Conservation (phyloP, 768 basidiomycete species). For the Agrocybe praecox region DNA sequence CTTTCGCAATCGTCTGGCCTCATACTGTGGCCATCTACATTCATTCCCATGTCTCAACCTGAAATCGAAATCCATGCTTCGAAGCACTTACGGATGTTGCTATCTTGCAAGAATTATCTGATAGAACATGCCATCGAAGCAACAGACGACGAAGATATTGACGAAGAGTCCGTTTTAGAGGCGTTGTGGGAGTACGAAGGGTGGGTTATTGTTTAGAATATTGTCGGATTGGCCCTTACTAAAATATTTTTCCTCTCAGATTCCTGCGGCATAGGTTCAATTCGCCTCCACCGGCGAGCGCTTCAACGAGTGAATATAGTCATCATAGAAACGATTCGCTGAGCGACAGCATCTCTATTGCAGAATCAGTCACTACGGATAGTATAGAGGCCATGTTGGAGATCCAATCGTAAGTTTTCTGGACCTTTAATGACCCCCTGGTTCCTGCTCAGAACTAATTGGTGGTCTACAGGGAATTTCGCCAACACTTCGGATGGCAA, state of each 20-base stretch:
- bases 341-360: constrained; percentile 23
- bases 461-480: constrained; percentile 23
- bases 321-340: constrained; percentile 18
- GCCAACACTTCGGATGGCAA: constrained; percentile 26
- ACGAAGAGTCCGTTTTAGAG: constrained; percentile 38
- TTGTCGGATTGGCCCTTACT: too few species aligned
- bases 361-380: constrained; percentile 29
- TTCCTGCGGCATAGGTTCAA: constrained; percentile 68
- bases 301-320: constrained; percentile 22
- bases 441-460: neutral
- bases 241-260: constrained; percentile 37
- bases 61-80: constrained; percentile 73
- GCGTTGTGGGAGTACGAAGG: constrained; percentile 56
- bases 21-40: constrained; percentile 57
- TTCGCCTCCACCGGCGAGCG: constrained; percentile 45
- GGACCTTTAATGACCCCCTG: neutral
- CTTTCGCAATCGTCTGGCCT: constrained; percentile 59
- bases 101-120: constrained; percentile 37
- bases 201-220: constrained; percentile 26
- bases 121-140: constrained; percentile 39
- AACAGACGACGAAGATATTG: constrained; percentile 34
- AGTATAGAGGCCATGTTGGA: constrained; percentile 31
- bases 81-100: constrained; percentile 55
- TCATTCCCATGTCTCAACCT: constrained; percentile 54
- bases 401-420: constrained; percentile 28